Percentiles rank a stretch among this genome's conserved stretches.
Evolutionary conservation across 2,329 filamentous ascomycete species (phyloP).

Genomic region (Fusarium udum): DNA sequence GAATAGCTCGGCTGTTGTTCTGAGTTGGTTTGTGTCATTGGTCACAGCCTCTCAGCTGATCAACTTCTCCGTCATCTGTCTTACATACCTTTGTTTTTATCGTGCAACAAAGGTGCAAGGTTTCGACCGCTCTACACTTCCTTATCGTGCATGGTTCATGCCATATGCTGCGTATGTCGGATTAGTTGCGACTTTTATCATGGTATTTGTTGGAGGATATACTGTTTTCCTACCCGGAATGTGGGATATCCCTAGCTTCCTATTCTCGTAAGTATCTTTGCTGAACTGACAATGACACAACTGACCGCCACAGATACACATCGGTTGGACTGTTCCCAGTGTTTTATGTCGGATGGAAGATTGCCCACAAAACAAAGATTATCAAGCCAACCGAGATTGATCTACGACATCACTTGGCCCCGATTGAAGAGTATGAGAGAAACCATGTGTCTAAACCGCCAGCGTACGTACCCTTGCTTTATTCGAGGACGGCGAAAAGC

Average conservation of each 20-base stretch:
- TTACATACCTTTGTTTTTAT: slow-evolving; percentile 77
- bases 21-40: slow-evolving; percentile 75
- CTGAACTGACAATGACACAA: rapidly evolving
- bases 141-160: slow-evolving; percentile 74
- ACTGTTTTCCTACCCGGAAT: slow-evolving; percentile 75
- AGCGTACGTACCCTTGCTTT: not conserved
- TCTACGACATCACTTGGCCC: not conserved
- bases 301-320: not conserved
- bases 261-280: slow-evolving; percentile 68
- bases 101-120: slow-evolving; percentile 75
- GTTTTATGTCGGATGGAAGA: slow-evolving; percentile 11
- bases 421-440: slow-evolving; percentile 12
- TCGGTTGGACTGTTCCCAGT: slow-evolving; percentile 7
- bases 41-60: slow-evolving; percentile 79
- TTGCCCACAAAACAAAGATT: slow-evolving; percentile 12
- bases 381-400: slow-evolving; percentile 3
- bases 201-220: slow-evolving; percentile 81
- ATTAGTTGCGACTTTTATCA: slow-evolving; percentile 69
- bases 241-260: slow-evolving; percentile 75
- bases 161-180: slow-evolving; percentile 78
- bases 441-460: slow-evolving; percentile 4
- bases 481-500: rapidly evolving
- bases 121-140: slow-evolving; percentile 71
- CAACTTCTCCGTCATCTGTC: slow-evolving; percentile 75
- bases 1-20: slow-evolving; percentile 70